These are phyloP conservation scores for Mucor irregularis DNA, from an alignment of 371 early-diverging fungal species.

Conservation along the genomic window DNA sequence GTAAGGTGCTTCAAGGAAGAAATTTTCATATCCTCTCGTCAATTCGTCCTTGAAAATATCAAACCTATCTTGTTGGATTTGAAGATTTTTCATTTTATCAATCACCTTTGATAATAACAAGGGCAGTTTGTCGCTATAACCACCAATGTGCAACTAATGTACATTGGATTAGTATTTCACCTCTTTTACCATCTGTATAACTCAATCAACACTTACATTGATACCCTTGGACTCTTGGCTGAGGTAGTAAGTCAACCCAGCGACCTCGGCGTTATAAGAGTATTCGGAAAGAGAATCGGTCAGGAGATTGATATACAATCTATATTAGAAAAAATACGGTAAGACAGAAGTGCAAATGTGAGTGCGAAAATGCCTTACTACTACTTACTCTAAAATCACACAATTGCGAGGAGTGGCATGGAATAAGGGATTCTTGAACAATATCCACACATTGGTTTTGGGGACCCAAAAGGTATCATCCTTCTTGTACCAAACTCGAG, in stretches of 20 bases:
- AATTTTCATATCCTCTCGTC: slow-evolving; percentile 65
- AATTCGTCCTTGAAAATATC: slow-evolving; percentile 71
- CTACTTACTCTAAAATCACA: slow-evolving; percentile 37
- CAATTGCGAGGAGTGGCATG: slow-evolving; percentile 56
- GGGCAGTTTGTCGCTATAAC: slow-evolving; percentile 85
- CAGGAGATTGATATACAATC: slow-evolving; percentile 71
- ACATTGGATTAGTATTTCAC: too few relatives aligned
- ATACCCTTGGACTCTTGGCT: slow-evolving; percentile 64
- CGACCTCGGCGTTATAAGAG: slow-evolving; percentile 84
- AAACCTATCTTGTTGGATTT: slow-evolving; percentile 69
- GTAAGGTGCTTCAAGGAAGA: slow-evolving; percentile 70
- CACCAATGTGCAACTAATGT: slow-evolving; percentile 58
- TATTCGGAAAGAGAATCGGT: slow-evolving; percentile 80
- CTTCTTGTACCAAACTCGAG: slow-evolving; percentile 90
- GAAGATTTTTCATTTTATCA: slow-evolving; percentile 61
- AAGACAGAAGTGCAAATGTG: too few relatives aligned
- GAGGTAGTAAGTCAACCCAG: slow-evolving; percentile 77
- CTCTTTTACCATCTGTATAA: neutral
- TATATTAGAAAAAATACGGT: slow-evolving; percentile 3
- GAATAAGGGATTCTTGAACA: slow-evolving; percentile 55
- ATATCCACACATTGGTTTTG: slow-evolving; percentile 66
- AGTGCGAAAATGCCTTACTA: too few relatives aligned
- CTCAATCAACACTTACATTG: slow-evolving; percentile 22
- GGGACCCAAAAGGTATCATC: slow-evolving; percentile 91
- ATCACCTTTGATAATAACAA: slow-evolving; percentile 71